phyloP scores from a whole-genome alignment of 106 monocot species.

The Gastrodia elata region DNA sequence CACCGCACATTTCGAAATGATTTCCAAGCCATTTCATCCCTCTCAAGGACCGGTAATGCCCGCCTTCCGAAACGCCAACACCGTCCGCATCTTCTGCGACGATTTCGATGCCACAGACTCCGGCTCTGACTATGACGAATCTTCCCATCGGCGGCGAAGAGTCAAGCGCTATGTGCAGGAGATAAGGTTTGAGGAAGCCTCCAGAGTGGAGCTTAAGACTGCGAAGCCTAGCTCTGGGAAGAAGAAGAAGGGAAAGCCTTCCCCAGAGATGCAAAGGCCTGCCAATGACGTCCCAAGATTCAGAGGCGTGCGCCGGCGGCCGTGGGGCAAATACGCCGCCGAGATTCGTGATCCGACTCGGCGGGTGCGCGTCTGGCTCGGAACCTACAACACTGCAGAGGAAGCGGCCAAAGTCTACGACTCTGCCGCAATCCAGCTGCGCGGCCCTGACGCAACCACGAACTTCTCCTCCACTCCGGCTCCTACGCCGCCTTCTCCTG shows the following conservation, averaged over 20 bases:
- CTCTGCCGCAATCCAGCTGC: conserved; percentile 52
- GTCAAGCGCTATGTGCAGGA: conserved; percentile 44
- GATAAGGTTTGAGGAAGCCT: conserved; percentile 32
- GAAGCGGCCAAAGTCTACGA: conserved; percentile 74
- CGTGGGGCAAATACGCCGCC: conserved; percentile 65
- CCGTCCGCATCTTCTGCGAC: conserved; percentile 32
- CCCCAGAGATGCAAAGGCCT: not conserved
- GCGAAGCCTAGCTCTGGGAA: not conserved
- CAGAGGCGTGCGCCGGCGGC: conserved; percentile 54
- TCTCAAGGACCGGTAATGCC: not conserved
- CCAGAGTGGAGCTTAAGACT: not conserved
- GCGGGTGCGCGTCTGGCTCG: conserved; percentile 55
- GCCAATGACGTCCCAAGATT: conserved; percentile 14
- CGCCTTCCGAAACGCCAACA: conserved; percentile 6
- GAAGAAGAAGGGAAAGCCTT: not conserved
- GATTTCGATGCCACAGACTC: conserved; percentile 68
- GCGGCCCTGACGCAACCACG: conserved; percentile 54
- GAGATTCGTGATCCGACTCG: conserved; percentile 65
- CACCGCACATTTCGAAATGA: conserved; percentile 27
- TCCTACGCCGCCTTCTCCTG: not conserved
- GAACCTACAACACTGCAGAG: conserved; percentile 56
- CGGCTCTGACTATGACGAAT: conserved; percentile 41
- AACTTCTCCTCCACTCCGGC: conserved; percentile 26
- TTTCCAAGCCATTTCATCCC: conserved; percentile 13
- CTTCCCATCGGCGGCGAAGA: conserved; percentile 7